A percentile compares a stretch with the other conserved stretches of the same genome.
These are phyloP conservation scores for Paxillus ammoniavirescens DNA, from an alignment of 768 basidiomycete genomes.

Conservation along the genomic window DNA sequence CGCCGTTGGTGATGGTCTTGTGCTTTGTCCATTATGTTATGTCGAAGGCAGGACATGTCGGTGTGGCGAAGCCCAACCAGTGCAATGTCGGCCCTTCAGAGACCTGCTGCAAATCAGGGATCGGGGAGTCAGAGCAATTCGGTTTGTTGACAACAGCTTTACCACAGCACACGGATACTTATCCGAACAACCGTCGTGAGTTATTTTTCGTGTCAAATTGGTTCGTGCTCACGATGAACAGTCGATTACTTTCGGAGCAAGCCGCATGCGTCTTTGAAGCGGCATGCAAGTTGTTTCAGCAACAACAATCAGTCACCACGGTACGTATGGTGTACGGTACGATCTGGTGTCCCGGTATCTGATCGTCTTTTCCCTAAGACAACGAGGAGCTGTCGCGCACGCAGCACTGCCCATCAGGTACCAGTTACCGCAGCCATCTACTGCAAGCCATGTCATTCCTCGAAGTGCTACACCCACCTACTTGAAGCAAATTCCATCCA, in stretches of 20 bases:
- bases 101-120: conserved; percentile 45
- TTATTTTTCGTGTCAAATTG: not conserved
- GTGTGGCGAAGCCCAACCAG: conserved; percentile 60
- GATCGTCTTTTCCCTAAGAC: conserved; percentile 5
- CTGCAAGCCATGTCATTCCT: conserved; percentile 38
- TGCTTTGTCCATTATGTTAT: conserved; percentile 71
- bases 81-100: conserved; percentile 53
- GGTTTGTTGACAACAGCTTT: conserved; percentile 11
- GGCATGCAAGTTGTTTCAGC: conserved; percentile 26
- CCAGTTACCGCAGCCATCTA: conserved; percentile 21
- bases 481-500: conserved; percentile 33
- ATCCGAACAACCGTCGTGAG: conserved; percentile 22
- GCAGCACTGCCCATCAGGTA: conserved; percentile 14
- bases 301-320: conserved; percentile 13
- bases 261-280: conserved; percentile 32
- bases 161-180: conserved; percentile 10
- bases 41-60: conserved; percentile 73
- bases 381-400: conserved; percentile 21
- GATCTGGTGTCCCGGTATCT: not conserved
- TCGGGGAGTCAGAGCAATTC: conserved; percentile 32
- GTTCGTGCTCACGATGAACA: conserved; percentile 12
- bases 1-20: conserved; percentile 41
- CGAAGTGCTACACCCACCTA: conserved; percentile 38
- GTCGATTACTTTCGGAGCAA: conserved; percentile 22
- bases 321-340: conserved; percentile 3